A percentile compares a stretch with the other conserved stretches of the same genome.
Conservation (phyloP, 129 eudicot species). For the Flaveria brownii region DNA sequence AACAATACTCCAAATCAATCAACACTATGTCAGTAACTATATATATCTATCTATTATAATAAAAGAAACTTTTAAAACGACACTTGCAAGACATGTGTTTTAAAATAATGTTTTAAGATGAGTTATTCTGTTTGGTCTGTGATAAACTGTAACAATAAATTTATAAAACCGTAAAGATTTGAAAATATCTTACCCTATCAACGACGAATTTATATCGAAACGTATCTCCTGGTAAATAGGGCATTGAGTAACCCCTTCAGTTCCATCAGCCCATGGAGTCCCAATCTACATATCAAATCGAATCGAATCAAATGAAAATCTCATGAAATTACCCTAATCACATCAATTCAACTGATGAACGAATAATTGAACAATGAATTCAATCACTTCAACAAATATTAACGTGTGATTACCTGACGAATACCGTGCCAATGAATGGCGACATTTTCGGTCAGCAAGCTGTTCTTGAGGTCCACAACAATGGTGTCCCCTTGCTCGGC, state of each 20-base stretch:
- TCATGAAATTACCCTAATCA: no score
- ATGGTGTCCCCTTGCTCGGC: conserved; percentile 11
- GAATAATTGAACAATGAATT: no score
- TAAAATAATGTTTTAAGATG: no score
- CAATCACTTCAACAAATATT: no score
- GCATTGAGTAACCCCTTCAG: conserved; percentile 51
- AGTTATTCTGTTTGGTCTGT: no score
- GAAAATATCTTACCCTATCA: conserved; percentile 59
- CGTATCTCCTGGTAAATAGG: conserved; percentile 83
- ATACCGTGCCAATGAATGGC: conserved; percentile 10
- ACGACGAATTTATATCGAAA: conserved; percentile 76
- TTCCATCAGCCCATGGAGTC: conserved; percentile 15
- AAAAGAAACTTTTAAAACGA: no score
- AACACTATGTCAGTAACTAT: background rate
- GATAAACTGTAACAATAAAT: no score
- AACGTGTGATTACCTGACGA: background rate
- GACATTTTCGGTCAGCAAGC: conserved; percentile 14
- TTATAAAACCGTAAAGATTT: background rate
- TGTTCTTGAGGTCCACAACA: conserved; percentile 4
- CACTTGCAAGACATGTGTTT: no score
- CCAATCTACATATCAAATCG: conserved; percentile 1
- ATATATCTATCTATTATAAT: no score
- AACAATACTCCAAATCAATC: background rate
- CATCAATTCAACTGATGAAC: no score
- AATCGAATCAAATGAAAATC: no score